These are phyloP conservation scores for Theobroma cacao DNA, from an alignment of 345 rosid species.

Conservation along the genomic window DNA sequence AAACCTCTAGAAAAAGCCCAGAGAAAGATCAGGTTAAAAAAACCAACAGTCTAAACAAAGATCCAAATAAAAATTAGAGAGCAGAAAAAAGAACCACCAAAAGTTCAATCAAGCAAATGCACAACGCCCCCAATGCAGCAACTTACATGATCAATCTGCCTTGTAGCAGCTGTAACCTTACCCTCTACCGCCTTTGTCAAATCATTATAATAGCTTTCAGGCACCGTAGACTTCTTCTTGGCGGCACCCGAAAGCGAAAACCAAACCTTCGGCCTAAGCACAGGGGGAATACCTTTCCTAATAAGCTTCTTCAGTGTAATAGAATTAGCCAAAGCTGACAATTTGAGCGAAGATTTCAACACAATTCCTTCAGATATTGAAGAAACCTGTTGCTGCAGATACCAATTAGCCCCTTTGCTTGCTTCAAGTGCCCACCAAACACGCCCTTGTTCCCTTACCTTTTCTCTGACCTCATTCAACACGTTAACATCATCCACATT, in stretches of 20 bases:
- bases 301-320: constrained; percentile 86
- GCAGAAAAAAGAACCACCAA: neutral
- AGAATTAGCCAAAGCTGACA: constrained; percentile 76
- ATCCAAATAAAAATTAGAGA: neutral
- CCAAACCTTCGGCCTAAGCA: constrained; percentile 96
- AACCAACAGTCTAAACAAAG: neutral
- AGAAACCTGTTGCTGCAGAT: constrained; percentile 73
- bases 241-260: constrained; percentile 98
- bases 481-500: constrained; percentile 97
- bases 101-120: neutral
- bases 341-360: constrained; percentile 77
- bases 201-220: constrained; percentile 90
- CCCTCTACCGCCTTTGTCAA: constrained; percentile 89
- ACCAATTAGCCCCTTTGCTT: constrained; percentile 99
- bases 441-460: constrained; percentile 89
- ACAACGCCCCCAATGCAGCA: neutral
- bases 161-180: constrained; percentile 88
- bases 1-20: neutral
- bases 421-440: constrained; percentile 99
- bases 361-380: constrained; percentile 66
- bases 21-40: neutral
- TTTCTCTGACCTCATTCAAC: constrained; percentile 93
- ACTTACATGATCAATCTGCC: constrained; percentile 99
- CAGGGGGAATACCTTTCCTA: constrained; percentile 97
- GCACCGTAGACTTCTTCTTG: constrained; percentile 97